Evolutionary conservation across 768 basidiomycete genomes (phyloP).

Genomic region (Mycena haematopus): DNA sequence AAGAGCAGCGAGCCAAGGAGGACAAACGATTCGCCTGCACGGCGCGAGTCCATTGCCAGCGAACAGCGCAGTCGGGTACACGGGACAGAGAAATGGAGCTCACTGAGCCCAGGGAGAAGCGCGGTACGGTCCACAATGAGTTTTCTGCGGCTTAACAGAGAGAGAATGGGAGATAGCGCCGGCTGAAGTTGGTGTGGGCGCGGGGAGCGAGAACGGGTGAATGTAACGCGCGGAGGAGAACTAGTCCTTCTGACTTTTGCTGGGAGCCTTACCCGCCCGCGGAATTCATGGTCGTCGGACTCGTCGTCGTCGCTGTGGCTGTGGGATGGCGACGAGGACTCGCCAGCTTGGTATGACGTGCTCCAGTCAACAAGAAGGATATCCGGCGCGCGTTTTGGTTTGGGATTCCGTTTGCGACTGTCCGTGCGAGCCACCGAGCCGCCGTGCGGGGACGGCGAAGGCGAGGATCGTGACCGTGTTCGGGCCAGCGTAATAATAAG

Average conservation of each 20-base stretch:
- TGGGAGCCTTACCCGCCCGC: conserved; percentile 22
- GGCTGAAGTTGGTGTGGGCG: conserved; percentile 25
- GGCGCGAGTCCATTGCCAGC: conserved; percentile 66
- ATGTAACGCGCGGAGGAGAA: conserved; percentile 48
- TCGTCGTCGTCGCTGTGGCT: conserved; percentile 54
- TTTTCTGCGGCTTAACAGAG: conserved; percentile 52
- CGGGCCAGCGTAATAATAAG: conserved; percentile 75
- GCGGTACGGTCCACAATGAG: conserved; percentile 34
- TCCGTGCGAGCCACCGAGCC: conserved; percentile 52
- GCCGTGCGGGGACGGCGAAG: conserved; percentile 70
- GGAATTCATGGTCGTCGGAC: conserved; percentile 54
- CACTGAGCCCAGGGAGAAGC: conserved; percentile 57
- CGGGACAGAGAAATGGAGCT: conserved; percentile 52
- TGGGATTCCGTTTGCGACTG: conserved; percentile 50
- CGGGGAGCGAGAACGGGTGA: conserved; percentile 80
- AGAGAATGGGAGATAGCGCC: conserved; percentile 47
- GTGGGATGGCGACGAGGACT: conserved; percentile 21
- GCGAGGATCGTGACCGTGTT: conserved; percentile 80
- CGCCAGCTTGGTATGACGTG: conserved; percentile 84
- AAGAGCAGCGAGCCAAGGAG: conserved; percentile 68
- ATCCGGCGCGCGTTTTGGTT: conserved; percentile 35
- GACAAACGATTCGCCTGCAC: conserved; percentile 67
- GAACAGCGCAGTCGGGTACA: conserved; percentile 47
- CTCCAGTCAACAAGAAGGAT: conserved; percentile 68
- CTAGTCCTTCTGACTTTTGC: conserved; percentile 31